Conservation (phyloP, 2,329 filamentous ascomycete genomes). For the Zymoseptoria ardabiliae region DNA sequence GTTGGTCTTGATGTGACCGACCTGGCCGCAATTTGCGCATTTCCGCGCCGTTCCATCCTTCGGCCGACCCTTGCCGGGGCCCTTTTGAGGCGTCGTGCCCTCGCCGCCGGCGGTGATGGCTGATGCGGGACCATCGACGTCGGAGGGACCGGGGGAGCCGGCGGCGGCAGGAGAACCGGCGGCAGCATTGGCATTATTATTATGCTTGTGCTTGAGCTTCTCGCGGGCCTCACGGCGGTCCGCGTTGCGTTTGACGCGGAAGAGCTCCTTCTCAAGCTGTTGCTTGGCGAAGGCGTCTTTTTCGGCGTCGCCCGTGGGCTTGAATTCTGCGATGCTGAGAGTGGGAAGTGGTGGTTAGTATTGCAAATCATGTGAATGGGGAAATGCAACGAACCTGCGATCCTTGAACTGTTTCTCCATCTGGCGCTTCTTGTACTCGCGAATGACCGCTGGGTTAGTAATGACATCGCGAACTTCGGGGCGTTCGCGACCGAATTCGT, state of each 20-base stretch:
- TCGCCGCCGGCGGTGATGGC: conserved; percentile 14
- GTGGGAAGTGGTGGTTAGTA: neutral
- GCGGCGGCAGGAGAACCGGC: conserved; percentile 40
- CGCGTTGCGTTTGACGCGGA: conserved; percentile 81
- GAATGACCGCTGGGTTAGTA: conserved; percentile 72
- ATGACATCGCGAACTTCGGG: conserved; percentile 19
- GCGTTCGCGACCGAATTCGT: conserved; percentile 52
- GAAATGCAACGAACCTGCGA: conserved; percentile 50
- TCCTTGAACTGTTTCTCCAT: conserved; percentile 63
- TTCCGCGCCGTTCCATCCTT: conserved; percentile 71
- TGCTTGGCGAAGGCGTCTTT: conserved; percentile 53
- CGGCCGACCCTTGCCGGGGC: conserved; percentile 35
- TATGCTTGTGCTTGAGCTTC: conserved; percentile 61
- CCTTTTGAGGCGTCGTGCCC: conserved; percentile 19
- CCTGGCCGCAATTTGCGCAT: conserved; percentile 94
- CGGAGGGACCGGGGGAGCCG: conserved; percentile 37
- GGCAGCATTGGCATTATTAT: conserved; percentile 35
- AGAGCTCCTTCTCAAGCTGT: conserved; percentile 64
- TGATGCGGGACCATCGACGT: conserved; percentile 37
- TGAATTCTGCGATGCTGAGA: conserved; percentile 50
- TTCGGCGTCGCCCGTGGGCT: conserved; percentile 60
- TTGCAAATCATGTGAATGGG: conserved; percentile 18
- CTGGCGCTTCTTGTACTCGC: conserved; percentile 75
- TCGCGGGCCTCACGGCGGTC: conserved; percentile 85
- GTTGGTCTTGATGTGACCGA: conserved; percentile 98